A percentile compares a stretch with the other conserved stretches of the same genome.
phyloP scores from a whole-genome alignment of 495 filamentous ascomycete genomes.

The Penicillium dipodomyicola region DNA sequence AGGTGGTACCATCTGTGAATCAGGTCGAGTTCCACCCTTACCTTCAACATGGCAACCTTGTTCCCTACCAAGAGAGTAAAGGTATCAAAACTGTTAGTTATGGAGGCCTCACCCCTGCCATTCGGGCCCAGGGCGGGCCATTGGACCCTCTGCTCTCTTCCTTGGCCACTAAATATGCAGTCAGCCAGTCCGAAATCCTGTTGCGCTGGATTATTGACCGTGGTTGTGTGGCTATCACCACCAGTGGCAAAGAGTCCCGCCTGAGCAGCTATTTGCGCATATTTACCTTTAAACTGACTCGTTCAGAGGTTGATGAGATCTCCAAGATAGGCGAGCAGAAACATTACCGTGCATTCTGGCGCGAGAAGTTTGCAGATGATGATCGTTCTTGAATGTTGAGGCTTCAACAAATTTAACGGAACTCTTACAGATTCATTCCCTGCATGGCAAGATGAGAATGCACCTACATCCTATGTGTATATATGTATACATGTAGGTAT shows the following conservation, averaged over 20 bases:
- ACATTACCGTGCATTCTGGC: slow-evolving; percentile 70
- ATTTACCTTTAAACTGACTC: slow-evolving; percentile 69
- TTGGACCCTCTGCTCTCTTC: slow-evolving; percentile 57
- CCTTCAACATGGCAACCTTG: slow-evolving; percentile 68
- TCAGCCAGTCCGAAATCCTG: slow-evolving; percentile 64
- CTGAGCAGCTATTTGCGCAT: slow-evolving; percentile 61
- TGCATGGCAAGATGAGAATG: too few relatives aligned
- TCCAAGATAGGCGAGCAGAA: slow-evolving; percentile 58
- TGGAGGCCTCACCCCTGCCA: slow-evolving; percentile 62
- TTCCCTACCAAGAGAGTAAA: slow-evolving; percentile 63
- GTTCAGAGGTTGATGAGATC: slow-evolving; percentile 68
- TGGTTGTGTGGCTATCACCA: slow-evolving; percentile 73
- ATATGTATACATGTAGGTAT: not conserved
- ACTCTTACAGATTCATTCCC: too few relatives aligned
- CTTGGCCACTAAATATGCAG: slow-evolving; percentile 75
- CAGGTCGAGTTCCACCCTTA: slow-evolving; percentile 91
- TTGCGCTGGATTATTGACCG: slow-evolving; percentile 81
- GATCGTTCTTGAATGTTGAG: slow-evolving; percentile 51
- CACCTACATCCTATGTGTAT: too few relatives aligned
- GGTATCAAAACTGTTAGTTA: slow-evolving; percentile 71
- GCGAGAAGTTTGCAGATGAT: slow-evolving; percentile 53
- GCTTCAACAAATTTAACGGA: not conserved
- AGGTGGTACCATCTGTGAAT: slow-evolving; percentile 66
- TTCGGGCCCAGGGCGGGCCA: slow-evolving; percentile 65
- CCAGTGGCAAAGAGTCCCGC: slow-evolving; percentile 68